Conservation (phyloP, 2,329 filamentous ascomycete species). For the Monilinia fructigena region DNA sequence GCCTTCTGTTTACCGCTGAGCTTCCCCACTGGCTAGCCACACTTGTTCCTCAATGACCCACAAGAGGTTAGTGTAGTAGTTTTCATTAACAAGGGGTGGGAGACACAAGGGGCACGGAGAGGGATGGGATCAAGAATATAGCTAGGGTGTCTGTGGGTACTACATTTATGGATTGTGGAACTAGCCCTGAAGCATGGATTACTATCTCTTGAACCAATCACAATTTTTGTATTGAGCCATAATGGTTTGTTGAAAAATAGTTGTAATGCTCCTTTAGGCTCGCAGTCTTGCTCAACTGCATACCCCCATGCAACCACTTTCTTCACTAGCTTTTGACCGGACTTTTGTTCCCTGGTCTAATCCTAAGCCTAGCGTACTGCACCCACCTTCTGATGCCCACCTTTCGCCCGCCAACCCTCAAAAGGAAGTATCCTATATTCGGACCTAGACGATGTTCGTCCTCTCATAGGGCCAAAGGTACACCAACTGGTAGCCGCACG, state of each 20-base stretch:
- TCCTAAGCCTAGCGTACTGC: background rate
- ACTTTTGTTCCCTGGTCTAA: constrained; percentile 6
- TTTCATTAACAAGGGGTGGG: constrained; percentile 11
- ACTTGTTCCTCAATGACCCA: constrained; percentile 26
- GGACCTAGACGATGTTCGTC: constrained; percentile 16
- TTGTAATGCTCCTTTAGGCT: constrained; percentile 15
- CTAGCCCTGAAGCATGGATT: constrained; percentile 12
- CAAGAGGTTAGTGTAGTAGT: background rate
- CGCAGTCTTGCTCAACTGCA: constrained; percentile 12
- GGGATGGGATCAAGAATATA: constrained; percentile 9
- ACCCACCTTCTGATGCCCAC: constrained; percentile 20
- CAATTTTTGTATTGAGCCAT: background rate
- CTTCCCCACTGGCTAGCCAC: constrained; percentile 32
- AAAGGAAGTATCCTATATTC: constrained; percentile 21
- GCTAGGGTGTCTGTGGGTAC: background rate
- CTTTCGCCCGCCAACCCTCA: constrained; percentile 11
- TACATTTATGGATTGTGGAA: constrained; percentile 6
- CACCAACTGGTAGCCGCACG: constrained; percentile 37
- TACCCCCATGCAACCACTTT: constrained; percentile 14
- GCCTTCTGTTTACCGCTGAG: constrained; percentile 18
- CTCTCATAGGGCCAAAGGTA: constrained; percentile 25
- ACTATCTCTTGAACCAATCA: constrained; percentile 1
- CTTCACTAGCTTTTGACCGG: constrained; percentile 7
- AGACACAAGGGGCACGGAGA: constrained; percentile 14
- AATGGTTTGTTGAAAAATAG: constrained; percentile 3